phyloP scores from a whole-genome alignment of 148 eudicot species.

The Cornus florida region DNA sequence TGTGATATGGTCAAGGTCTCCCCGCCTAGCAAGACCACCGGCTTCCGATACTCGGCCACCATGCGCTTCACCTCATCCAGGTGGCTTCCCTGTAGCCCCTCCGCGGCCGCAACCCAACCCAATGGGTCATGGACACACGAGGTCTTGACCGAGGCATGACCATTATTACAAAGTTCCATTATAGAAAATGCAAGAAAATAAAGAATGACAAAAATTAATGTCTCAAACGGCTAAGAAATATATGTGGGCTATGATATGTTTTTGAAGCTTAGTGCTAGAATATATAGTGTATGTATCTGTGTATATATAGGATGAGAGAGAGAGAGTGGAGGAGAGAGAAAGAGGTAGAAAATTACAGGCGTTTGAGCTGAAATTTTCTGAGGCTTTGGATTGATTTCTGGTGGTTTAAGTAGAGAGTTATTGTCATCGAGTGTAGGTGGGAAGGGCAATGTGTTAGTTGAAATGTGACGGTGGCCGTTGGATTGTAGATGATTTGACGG shows the following conservation, averaged over 20 bases:
- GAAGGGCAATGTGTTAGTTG: conserved; percentile 21
- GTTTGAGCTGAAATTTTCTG: conserved; percentile 2
- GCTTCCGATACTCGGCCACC: conserved; percentile 26
- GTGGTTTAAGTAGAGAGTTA: conserved; percentile 18
- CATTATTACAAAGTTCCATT: conserved; percentile 1
- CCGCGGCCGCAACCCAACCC: conserved; percentile 29
- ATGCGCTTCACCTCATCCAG: conserved; percentile 32
- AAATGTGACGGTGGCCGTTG: conserved; percentile 16
- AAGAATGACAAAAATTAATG: not conserved
- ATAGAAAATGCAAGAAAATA: not conserved
- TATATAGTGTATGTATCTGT: not conserved
- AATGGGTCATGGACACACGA: conserved; percentile 14
- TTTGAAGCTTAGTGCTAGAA: not conserved
- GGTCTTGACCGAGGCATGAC: not conserved
- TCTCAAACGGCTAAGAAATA: too few relatives aligned
- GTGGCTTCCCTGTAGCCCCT: conserved; percentile 30
- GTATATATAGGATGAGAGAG: not conserved
- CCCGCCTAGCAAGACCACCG: conserved; percentile 21
- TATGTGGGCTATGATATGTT: too few relatives aligned
- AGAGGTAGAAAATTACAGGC: not conserved
- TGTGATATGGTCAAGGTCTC: conserved; percentile 27
- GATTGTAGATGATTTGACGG: conserved; percentile 13
- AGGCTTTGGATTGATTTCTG: not conserved
- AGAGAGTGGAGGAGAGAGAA: too few relatives aligned
- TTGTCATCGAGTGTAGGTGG: not conserved